Base-by-base conservation (phyloP, 768 basidiomycete species). In the Russula sp. region DNA sequence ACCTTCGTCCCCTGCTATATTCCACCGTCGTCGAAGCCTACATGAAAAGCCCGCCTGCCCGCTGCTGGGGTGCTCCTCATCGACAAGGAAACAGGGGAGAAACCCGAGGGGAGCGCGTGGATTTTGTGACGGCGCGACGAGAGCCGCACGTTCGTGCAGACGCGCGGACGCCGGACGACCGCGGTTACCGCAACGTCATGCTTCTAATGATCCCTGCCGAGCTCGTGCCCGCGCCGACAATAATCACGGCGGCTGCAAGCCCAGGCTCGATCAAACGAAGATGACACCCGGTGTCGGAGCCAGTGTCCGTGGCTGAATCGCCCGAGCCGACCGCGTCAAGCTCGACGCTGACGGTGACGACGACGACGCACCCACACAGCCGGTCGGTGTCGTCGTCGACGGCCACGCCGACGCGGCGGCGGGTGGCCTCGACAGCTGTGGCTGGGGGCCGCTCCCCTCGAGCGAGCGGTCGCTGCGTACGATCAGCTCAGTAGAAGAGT, bases 11-110 rank as follows among this genome's bases (percentile, higher is more conserved):
- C 22, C 22, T 2, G 1, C 1, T 2, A n/a, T n/a, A n/a, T n/a
- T n/a, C n/a, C 2, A 2, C 2, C n/a, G n/a, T n/a, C n/a, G n/a
- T n/a, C n/a, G n/a, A n/a, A n/a, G 71, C 79, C 31, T 87, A 84
- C 68, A 78, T 94, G 68, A 90, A 89, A 76, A 77, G 77, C 47
- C 45, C 80, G 88, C 50, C 72, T 87, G 13, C 96, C 96, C 2
- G 74, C 85, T 2, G 75, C 83, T 4, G 86, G 85, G 1, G 64
- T 91, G 66, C 75, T 86, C 8, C 70, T 88, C 48, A 79, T 77
- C 13, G 83, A 84, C 63, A 79, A 80, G 70, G 80, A 79, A 66
- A 72, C 74, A 13, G 80, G 82, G 54, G 81, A 82, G 42, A 73
- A 77, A 62, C 71, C 75, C n/a, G 71, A 72, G 42, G 73, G 72